These are phyloP conservation scores for Phymatotrichopsis omnivora DNA, from an alignment of 2,329 filamentous ascomycete genomes.

Conservation along the genomic window DNA sequence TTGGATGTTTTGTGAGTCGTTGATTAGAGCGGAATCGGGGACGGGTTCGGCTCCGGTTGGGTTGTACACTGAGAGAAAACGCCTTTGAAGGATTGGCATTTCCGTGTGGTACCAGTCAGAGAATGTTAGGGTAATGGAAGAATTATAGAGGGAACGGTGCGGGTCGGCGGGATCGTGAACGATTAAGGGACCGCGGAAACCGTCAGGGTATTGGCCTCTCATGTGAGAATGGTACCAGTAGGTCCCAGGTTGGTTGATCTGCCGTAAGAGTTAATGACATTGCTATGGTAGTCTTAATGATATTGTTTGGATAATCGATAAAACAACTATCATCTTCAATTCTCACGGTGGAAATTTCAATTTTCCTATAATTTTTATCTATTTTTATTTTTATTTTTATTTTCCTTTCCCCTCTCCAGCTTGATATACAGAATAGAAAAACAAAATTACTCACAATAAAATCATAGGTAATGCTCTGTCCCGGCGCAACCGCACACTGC, in stretches of 20 bases:
- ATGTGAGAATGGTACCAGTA: slow-evolving; percentile 73
- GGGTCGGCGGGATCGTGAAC: slow-evolving; percentile 54
- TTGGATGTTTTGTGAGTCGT: slow-evolving; percentile 54
- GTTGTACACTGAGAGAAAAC: slow-evolving; percentile 42
- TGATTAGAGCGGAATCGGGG: slow-evolving; percentile 58
- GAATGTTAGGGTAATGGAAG: slow-evolving; percentile 54
- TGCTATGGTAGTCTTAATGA: too few species aligned
- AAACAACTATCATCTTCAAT: too few species aligned
- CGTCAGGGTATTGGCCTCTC: slow-evolving; percentile 59
- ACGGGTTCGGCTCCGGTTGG: slow-evolving; percentile 51
- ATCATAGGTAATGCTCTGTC: slow-evolving; percentile 57
- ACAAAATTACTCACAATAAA: slow-evolving; percentile 46
- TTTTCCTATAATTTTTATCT: too few species aligned
- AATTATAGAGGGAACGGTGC: slow-evolving; percentile 48
- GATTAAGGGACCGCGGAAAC: slow-evolving; percentile 53
- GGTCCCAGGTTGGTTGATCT: slow-evolving; percentile 56
- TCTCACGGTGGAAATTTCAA: too few species aligned
- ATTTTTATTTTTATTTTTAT: too few species aligned
- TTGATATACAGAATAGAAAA: not conserved
- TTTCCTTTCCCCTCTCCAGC: too few species aligned
- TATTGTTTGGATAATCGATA: too few species aligned
- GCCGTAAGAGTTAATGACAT: too few species aligned
- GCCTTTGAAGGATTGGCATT: slow-evolving; percentile 41
- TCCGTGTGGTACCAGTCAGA: slow-evolving; percentile 62
- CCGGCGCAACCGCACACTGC: slow-evolving; percentile 57